These are phyloP conservation scores for Naegleria fowleri DNA, from an alignment of 208 protist species.

Conservation along the genomic window DNA sequence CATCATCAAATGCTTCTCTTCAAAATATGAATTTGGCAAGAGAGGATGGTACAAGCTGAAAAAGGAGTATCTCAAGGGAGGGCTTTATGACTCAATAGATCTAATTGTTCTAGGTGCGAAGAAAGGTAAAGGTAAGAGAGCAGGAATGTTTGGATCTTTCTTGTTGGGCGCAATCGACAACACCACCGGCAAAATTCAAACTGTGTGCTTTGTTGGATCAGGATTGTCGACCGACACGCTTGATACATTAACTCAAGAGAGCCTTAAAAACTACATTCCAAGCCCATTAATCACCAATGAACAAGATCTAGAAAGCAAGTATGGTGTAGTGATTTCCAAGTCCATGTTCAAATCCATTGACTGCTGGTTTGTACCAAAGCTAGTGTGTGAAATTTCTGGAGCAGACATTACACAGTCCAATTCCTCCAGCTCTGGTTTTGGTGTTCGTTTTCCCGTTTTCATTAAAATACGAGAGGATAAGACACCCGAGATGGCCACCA, in stretches of 20 bases:
- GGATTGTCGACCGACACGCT: constrained; percentile 92
- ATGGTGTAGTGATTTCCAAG: background rate
- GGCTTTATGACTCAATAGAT: constrained; percentile 95
- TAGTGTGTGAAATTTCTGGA: constrained; percentile 97
- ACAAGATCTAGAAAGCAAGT: constrained; percentile 21
- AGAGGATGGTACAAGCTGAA: constrained; percentile 98
- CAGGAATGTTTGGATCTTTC: constrained; percentile 93
- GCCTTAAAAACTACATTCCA: constrained; percentile 57
- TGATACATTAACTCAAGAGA: constrained; percentile 45
- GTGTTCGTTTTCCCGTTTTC: constrained; percentile 97
- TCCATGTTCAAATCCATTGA: constrained; percentile 65
- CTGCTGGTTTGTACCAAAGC: constrained; percentile 88
- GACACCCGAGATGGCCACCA: constrained; percentile 77
- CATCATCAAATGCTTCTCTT: constrained; percentile 95
- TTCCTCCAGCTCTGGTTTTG: constrained; percentile 77
- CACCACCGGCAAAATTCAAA: constrained; percentile 92
- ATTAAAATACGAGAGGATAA: constrained; percentile 97
- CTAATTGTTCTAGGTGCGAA: constrained; percentile 96
- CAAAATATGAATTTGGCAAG: constrained; percentile 89
- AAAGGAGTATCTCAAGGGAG: constrained; percentile 96
- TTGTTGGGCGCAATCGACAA: constrained; percentile 95
- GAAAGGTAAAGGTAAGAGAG: constrained; percentile 95
- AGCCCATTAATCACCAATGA: constrained; percentile 71
- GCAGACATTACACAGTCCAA: constrained; percentile 94
- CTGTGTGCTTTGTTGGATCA: constrained; percentile 95